phyloP scores from a whole-genome alignment of 2,329 filamentous ascomycete species.

The Cladobotryum mycophilum region DNA sequence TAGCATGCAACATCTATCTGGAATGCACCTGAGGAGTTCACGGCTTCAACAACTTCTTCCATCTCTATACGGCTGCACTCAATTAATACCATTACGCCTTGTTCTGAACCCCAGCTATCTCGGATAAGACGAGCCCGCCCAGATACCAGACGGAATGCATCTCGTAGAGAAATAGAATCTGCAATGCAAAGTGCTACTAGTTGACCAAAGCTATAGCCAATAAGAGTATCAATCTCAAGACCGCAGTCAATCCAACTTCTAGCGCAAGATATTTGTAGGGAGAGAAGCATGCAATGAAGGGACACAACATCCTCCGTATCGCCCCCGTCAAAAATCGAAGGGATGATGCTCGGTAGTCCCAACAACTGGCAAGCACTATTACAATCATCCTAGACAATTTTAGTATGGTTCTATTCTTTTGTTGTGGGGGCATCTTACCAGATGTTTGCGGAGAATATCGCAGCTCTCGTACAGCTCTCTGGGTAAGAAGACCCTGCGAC shows the following conservation, averaged over 20 bases:
- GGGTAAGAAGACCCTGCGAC: slow-evolving; percentile 24
- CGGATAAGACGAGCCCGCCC: slow-evolving; percentile 25
- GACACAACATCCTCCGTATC: slow-evolving; percentile 19
- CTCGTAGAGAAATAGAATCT: slow-evolving; percentile 23
- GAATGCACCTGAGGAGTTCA: slow-evolving; percentile 15
- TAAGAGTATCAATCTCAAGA: slow-evolving; percentile 10
- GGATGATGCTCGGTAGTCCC: slow-evolving; percentile 23
- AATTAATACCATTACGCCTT: slow-evolving; percentile 34
- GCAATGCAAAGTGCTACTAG: slow-evolving; percentile 33
- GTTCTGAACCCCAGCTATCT: slow-evolving; percentile 29
- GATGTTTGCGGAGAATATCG: slow-evolving; percentile 16
- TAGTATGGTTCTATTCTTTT: too few species aligned
- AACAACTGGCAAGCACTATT: slow-evolving; percentile 7
- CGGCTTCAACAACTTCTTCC: slow-evolving; percentile 12
- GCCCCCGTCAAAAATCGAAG: slow-evolving; percentile 23
- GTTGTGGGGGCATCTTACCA: neutral
- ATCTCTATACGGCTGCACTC: slow-evolving; percentile 22
- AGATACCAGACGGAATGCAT: slow-evolving; percentile 25
- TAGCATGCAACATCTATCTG: slow-evolving; percentile 38
- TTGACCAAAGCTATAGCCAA: slow-evolving; percentile 39
- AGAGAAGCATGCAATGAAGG: slow-evolving; percentile 35
- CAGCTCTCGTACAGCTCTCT: slow-evolving; percentile 23
- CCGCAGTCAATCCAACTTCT: slow-evolving; percentile 32
- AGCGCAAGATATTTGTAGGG: slow-evolving; percentile 32
- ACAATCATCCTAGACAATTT: neutral